These are phyloP conservation scores for Penicillium hordei DNA, from an alignment of 2,329 filamentous ascomycete species.

Conservation along the genomic window DNA sequence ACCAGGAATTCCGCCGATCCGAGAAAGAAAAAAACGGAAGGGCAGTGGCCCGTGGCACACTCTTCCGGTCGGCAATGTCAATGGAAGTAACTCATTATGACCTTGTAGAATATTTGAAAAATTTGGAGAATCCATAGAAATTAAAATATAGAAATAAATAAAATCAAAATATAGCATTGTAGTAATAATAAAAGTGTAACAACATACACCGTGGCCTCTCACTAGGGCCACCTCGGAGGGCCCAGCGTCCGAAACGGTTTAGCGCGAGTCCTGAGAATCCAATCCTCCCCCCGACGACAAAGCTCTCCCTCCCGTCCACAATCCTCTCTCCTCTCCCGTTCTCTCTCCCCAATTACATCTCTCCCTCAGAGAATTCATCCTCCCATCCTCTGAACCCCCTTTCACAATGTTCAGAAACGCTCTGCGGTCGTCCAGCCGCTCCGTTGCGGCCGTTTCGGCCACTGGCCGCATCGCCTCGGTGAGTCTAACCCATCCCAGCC, in stretches of 20 bases:
- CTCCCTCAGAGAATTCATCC: constrained; percentile 44
- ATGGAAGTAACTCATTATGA: not conserved
- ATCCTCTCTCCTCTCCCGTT: constrained; percentile 42
- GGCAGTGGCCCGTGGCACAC: constrained; percentile 25
- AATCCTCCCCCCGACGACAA: constrained; percentile 42
- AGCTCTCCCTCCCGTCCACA: constrained; percentile 47
- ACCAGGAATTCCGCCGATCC: constrained; percentile 38
- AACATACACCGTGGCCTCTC: constrained; percentile 26
- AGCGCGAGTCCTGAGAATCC: constrained; percentile 43
- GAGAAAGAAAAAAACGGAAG: constrained; percentile 37
- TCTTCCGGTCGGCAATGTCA: constrained; percentile 10
- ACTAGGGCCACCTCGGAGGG: constrained; percentile 44
- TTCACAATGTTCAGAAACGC: constrained; percentile 94
- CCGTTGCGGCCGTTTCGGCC: constrained; percentile 90
- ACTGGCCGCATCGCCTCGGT: constrained; percentile 89
- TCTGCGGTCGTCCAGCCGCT: constrained; percentile 93
- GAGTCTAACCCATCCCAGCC: constrained; percentile 63
- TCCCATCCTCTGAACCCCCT: constrained; percentile 44
- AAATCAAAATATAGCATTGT: not conserved
- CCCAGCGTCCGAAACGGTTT: constrained; percentile 41
- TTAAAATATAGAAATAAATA: not conserved
- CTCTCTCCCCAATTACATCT: constrained; percentile 44
- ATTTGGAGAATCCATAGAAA: not conserved
- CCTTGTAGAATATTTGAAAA: not conserved
- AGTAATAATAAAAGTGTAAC: not conserved